These are phyloP conservation scores for Sutorius eximius DNA, from an alignment of 1,284 basidiomycete species.

Conservation along the genomic window DNA sequence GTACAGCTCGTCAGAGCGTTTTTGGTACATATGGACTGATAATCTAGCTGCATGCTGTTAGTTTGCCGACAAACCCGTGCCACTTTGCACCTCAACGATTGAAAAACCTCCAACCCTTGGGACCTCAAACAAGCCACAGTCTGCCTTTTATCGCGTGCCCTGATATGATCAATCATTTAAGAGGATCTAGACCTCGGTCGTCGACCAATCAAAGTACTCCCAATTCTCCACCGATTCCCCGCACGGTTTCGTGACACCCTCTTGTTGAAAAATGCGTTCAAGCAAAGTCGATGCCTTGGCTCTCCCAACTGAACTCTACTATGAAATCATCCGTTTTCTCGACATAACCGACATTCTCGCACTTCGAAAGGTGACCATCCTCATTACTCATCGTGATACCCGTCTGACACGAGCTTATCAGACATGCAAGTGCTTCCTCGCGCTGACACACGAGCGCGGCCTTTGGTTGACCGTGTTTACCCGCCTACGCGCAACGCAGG, in stretches of 20 bases:
- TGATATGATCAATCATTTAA: neutral
- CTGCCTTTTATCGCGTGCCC: no score
- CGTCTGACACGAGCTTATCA: conserved; percentile 2
- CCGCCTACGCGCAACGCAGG: conserved; percentile 11
- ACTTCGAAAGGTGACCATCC: conserved; percentile 15
- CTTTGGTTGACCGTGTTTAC: conserved; percentile 16
- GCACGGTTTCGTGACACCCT: neutral
- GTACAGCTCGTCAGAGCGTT: neutral
- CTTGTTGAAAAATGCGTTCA: neutral
- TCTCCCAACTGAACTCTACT: conserved; percentile 22
- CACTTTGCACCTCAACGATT: no score
- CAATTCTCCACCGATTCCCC: neutral
- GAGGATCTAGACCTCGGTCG: neutral
- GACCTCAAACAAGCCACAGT: no score
- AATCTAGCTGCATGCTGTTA: no score
- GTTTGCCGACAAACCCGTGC: no score
- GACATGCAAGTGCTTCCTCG: conserved; percentile 20
- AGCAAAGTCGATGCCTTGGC: neutral
- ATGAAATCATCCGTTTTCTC: conserved; percentile 17
- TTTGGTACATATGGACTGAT: no score
- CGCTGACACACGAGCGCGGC: conserved; percentile 11
- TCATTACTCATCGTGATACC: neutral
- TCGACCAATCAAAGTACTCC: neutral
- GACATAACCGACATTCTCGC: conserved; percentile 17
- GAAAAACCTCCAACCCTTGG: no score